Conservation (phyloP, 495 filamentous ascomycete genomes). For the Apodospora peruviana region DNA sequence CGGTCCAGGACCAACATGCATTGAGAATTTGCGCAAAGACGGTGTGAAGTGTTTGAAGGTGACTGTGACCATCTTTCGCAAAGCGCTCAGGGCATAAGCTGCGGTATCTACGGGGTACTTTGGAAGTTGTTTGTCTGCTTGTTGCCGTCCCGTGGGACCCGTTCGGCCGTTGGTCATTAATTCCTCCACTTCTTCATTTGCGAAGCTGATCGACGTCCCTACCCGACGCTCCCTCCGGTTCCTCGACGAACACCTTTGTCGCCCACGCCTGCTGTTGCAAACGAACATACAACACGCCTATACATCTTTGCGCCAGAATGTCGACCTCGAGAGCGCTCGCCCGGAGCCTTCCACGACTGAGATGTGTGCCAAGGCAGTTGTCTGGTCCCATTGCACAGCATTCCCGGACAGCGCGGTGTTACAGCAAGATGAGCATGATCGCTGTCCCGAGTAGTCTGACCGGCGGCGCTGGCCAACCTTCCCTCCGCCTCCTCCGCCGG, state of each 20-base stretch:
- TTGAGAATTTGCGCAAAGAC: background rate
- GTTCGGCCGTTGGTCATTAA: too few relatives aligned
- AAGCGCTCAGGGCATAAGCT: too few relatives aligned
- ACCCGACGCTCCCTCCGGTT: background rate
- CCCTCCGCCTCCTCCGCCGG: background rate
- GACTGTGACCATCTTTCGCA: too few relatives aligned
- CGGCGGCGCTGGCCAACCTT: background rate
- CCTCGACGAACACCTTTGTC: background rate
- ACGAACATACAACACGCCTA: background rate
- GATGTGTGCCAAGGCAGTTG: conserved; percentile 9
- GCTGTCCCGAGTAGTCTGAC: background rate
- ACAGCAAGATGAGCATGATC: conserved; percentile 14
- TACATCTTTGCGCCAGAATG: conserved; percentile 11
- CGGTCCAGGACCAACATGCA: background rate
- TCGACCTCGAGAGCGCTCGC: conserved; percentile 14
- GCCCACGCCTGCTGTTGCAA: conserved; percentile 6
- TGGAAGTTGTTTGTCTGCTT: too few relatives aligned
- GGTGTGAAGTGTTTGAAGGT: too few relatives aligned
- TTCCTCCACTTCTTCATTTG: background rate
- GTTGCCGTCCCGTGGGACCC: too few relatives aligned
- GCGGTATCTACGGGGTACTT: too few relatives aligned
- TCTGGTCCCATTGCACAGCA: conserved; percentile 15
- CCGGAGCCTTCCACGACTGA: conserved; percentile 15
- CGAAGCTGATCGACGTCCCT: background rate
- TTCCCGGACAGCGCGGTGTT: conserved; percentile 14